A percentile compares a stretch with the other conserved stretches of the same genome.
phyloP scores from a whole-genome alignment of 345 rosid species.

The Theobroma cacao region DNA sequence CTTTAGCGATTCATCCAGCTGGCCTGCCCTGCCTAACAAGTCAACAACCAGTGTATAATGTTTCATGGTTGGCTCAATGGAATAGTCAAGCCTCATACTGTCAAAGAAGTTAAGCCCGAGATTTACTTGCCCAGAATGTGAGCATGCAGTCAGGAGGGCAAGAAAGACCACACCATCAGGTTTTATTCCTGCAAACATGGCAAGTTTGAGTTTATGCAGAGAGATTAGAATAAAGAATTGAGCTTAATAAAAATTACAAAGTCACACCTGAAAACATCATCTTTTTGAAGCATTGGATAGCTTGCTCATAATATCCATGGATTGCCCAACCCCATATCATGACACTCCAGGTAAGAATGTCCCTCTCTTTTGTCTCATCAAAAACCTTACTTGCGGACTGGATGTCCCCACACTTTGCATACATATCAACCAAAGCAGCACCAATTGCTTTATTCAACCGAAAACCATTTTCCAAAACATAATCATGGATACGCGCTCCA shows the following conservation, averaged over 20 bases:
- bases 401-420: conserved; percentile 63
- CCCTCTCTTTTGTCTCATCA: conserved; percentile 39
- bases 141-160: conserved; percentile 52
- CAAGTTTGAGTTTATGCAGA: not conserved
- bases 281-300: conserved; percentile 53
- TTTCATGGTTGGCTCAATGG: conserved; percentile 57
- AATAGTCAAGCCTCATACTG: conserved; percentile 66
- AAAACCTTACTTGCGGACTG: conserved; percentile 51
- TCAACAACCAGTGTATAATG: conserved; percentile 55
- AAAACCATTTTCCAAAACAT: conserved; percentile 40
- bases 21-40: conserved; percentile 60
- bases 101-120: conserved; percentile 59
- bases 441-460: conserved; percentile 40
- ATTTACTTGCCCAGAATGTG: conserved; percentile 48
- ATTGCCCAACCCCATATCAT: conserved; percentile 75
- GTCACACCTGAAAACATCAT: conserved; percentile 58
- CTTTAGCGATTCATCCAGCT: conserved; percentile 44
- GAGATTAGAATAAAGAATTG: not conserved
- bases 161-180: conserved; percentile 65
- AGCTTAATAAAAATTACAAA: not conserved
- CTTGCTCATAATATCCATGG: conserved; percentile 46
- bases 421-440: conserved; percentile 56
- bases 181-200: conserved; percentile 43
- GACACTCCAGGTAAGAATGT: conserved; percentile 55
- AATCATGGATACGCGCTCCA: conserved; percentile 44